Evolutionary conservation across 176 grass and related monocot genomes (phyloP), one percentile per base, ranked within the genome.

Genomic region (Oryza longistaminata): DNA sequence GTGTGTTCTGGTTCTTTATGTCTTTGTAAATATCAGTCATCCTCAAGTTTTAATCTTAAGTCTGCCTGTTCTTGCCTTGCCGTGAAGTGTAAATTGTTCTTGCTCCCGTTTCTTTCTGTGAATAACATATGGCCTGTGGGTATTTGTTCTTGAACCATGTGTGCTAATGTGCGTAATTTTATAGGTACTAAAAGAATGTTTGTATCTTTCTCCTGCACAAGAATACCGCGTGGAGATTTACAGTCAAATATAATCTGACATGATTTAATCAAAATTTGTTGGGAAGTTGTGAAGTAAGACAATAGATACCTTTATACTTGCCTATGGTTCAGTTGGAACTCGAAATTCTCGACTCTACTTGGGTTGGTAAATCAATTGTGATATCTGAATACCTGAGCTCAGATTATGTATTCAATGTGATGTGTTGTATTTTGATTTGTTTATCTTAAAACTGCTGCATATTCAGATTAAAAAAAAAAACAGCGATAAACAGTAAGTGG

Each of bases 11-110:
- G 48, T 55, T 84, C 52, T 60, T 66, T 90, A 70, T 9, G 50
- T 74, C 53, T 46, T 31, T 91, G 76, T 91, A 91, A 68, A 80
- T 91, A 87, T 27, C 40, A 21, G 71, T 66, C 44, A 69, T 79
- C 89, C 42, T 46, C 27, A 52, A 64, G 75, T 70, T 74, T 6
- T 39, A 75, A 46, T 87, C 70, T 68, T 49, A 46, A 73, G 31
- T 61, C 22, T 50, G 33, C 48, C 35, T 68, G 60, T 64, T 73
- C 46, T 69, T 39, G 46, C 61, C 62, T 75, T 48, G 22, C 10
- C 70, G 68, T 71, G 42, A 71, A 71, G 27, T 87, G 76, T 87
- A 84, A 83, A 91, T 71, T 66, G 85, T 40, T 76, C 50, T 76
- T 68, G 21, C 64, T 77, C 6, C n/a, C 76, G 85, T 61, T 79